Conservation (phyloP, 805 yeast species). For the Candida insectalens region DNA sequence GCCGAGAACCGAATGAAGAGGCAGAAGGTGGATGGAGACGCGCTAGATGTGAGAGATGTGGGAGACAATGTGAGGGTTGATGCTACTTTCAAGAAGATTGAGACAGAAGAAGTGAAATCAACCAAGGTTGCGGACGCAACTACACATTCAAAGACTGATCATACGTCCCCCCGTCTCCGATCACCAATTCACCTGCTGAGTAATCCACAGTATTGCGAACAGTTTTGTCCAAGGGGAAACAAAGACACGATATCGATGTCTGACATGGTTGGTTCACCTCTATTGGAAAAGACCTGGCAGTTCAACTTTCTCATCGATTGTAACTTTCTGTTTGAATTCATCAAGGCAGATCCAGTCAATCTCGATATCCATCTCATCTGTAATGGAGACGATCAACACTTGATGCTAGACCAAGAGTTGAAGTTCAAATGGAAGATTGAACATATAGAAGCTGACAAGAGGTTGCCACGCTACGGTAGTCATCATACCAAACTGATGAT, state of each 20-base stretch:
- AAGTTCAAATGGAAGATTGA: conserved; percentile 11
- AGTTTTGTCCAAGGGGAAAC: conserved; percentile 13
- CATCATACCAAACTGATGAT: conserved; percentile 68
- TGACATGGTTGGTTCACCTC: conserved; percentile 18
- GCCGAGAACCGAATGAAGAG: conserved; percentile 12
- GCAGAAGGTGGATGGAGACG: background rate
- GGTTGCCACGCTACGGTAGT: conserved; percentile 26
- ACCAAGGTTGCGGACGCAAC: background rate
- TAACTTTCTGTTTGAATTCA: conserved; percentile 15
- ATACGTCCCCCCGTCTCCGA: background rate
- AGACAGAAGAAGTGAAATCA: background rate
- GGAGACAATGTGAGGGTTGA: background rate
- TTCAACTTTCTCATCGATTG: conserved; percentile 25
- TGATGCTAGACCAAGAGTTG: conserved; percentile 25
- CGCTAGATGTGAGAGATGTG: too few species aligned
- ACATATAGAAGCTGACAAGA: conserved; percentile 20
- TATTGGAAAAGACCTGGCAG: conserved; percentile 18
- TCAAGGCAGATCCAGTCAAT: conserved; percentile 13
- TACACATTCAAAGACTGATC: background rate
- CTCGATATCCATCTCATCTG: conserved; percentile 17
- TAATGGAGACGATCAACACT: conserved; percentile 24
- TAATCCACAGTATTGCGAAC: conserved; percentile 13
- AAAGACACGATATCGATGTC: conserved; percentile 18
- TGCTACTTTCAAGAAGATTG: background rate
- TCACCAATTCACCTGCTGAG: conserved; percentile 21